Percentiles rank a stretch among this genome's conserved stretches.
Evolutionary conservation across 2,329 filamentous ascomycete species (phyloP).

Genomic region (Neonectria magnoliae): DNA sequence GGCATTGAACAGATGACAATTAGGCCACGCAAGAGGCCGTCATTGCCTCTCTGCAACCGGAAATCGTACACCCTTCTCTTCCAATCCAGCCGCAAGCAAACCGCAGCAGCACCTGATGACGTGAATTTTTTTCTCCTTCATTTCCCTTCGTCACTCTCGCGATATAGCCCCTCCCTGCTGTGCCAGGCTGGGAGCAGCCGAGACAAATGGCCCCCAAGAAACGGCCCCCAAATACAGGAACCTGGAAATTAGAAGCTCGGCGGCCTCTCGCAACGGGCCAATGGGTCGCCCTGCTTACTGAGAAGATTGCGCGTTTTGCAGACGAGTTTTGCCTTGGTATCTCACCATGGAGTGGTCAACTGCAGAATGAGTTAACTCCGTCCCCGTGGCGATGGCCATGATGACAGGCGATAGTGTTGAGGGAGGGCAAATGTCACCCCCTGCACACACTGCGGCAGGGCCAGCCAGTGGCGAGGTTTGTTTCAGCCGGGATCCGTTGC

Average conservation of each 20-base stretch:
- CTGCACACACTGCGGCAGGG: conserved; percentile 2
- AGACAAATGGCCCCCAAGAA: conserved; percentile 10
- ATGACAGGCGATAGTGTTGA: conserved; percentile 12
- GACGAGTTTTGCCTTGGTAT: neutral
- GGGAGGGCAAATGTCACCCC: conserved; percentile 9
- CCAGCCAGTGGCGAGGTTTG: conserved; percentile 14
- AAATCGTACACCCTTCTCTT: neutral
- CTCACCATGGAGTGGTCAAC: neutral
- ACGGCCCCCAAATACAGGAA: conserved; percentile 8
- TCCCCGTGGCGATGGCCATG: neutral
- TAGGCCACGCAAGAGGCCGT: neutral
- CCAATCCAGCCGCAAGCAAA: conserved; percentile 6
- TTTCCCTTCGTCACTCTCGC: neutral
- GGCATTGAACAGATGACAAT: neutral
- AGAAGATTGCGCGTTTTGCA: neutral
- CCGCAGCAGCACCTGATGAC: neutral
- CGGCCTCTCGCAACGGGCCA: conserved; percentile 19
- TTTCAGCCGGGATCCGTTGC: conserved; percentile 5
- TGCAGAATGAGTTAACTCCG: neutral
- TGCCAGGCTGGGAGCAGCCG: neutral
- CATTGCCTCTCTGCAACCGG: neutral
- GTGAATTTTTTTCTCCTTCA: neutral
- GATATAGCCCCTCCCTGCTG: neutral
- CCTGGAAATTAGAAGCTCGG: conserved; percentile 12
- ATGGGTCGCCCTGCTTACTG: conserved; percentile 3